A percentile compares a stretch with the other conserved stretches of the same genome.
Conservation (phyloP, 495 filamentous ascomycete species). For the Talaromyces trachyspermus region DNA sequence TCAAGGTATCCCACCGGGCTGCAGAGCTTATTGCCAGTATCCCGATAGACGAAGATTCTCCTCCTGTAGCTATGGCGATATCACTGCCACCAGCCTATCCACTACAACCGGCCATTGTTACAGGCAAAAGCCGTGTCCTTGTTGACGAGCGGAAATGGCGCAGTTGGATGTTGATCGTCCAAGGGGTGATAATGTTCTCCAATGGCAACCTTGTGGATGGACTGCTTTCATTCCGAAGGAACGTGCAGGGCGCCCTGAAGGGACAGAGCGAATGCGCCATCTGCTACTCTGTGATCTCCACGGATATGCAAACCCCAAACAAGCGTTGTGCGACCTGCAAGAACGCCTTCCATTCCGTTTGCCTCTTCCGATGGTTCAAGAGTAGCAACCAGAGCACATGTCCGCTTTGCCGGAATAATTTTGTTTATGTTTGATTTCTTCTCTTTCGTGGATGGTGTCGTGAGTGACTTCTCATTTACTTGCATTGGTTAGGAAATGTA, state of each 20-base stretch:
- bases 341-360: conserved; percentile 84
- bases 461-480: conserved; percentile 6
- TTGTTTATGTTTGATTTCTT: conserved; percentile 49
- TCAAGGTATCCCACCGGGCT: conserved; percentile 62
- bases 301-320: conserved; percentile 78
- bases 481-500: not conserved
- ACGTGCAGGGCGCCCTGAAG: conserved; percentile 79
- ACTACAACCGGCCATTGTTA: conserved; percentile 66
- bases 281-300: conserved; percentile 88
- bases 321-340: conserved; percentile 91
- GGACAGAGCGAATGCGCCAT: conserved; percentile 95
- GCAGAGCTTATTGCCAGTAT: conserved; percentile 76
- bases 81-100: conserved; percentile 74
- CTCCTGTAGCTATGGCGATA: conserved; percentile 70
- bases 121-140: conserved; percentile 71
- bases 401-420: conserved; percentile 80
- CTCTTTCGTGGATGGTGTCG: conserved; percentile 17
- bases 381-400: conserved; percentile 84
- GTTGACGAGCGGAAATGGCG: conserved; percentile 87
- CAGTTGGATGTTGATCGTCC: conserved; percentile 74
- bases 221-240: conserved; percentile 70
- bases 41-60: conserved; percentile 76
- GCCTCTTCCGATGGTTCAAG: conserved; percentile 94
- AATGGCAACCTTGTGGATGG: conserved; percentile 81
- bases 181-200: conserved; percentile 87